Base-by-base conservation (phyloP, 208 protist genomes). In the Acanthamoeba royreba region DNA sequence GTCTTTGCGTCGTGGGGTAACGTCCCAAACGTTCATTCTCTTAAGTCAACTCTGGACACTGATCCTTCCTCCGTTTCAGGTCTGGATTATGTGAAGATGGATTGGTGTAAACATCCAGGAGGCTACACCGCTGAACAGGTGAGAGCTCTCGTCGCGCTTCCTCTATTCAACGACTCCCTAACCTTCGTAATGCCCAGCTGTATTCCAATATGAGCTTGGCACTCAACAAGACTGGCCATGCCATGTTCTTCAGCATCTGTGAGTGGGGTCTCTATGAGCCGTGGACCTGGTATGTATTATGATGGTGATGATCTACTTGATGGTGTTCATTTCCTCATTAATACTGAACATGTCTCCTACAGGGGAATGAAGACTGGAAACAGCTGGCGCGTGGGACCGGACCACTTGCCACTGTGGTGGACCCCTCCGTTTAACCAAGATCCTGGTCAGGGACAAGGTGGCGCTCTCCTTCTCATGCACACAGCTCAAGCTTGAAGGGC, bases 21-120 rank as follows among this genome's bases (percentile, higher is more conserved):
- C 19, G 49, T 9, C 49, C 13, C 49, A 19, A n/a, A n/a, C n/a
- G 9, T 55, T 9, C 49, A 55, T 55, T 55, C 49, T 55, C 19
- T 9, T 55, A 55, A 55, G n/a, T n/a, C n/a, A n/a, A n/a, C n/a
- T n/a, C n/a, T n/a, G n/a, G n/a, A n/a, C n/a, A n/a, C n/a, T n/a
- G n/a, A n/a, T n/a, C n/a, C n/a, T n/a, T 55, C 13, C 49, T 61
- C 31, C 53, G 5, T 15, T 42, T 40, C 22, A 31, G 61, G 46
- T 42, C 19, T 95, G 15, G 93, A 95, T 53, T 94, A 90, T 42
- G 49, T 94, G 22, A 94, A 93, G 77, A 53, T 93, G 93, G 93
- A 94, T 15, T 95, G 92, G 55, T 93, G 93, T 38, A 61, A 90
- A 25, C 7, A 61, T 19, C 90, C 90, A 9, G 25, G 1, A 7